A percentile compares a stretch with the other conserved stretches of the same genome.
These are phyloP conservation scores for Saxispiralis lemnorum DNA, from an alignment of 495 filamentous ascomycete genomes.

Conservation along the genomic window DNA sequence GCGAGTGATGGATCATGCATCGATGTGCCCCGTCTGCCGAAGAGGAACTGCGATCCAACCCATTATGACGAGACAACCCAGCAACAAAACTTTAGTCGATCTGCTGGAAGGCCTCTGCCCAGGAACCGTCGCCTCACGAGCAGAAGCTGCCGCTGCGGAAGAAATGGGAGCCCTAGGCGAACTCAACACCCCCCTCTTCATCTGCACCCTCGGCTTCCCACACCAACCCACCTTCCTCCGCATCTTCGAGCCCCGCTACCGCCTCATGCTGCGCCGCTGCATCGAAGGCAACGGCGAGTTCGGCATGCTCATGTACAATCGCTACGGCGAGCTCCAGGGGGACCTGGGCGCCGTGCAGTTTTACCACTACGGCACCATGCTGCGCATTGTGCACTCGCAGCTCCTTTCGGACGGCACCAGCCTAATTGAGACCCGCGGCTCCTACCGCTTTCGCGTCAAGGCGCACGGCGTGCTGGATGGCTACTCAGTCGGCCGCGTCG, in stretches of 20 bases:
- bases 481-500: conserved; percentile 55
- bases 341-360: conserved; percentile 42
- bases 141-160: conserved; percentile 33
- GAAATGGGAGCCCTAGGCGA: conserved; percentile 35
- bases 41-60: conserved; percentile 44
- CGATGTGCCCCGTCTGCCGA: conserved; percentile 65
- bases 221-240: conserved; percentile 70
- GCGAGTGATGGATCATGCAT: conserved; percentile 54
- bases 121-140: conserved; percentile 40
- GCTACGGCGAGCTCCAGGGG: conserved; percentile 34
- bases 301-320: conserved; percentile 67
- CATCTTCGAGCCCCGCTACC: conserved; percentile 82
- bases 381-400: conserved; percentile 55
- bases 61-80: conserved; percentile 33
- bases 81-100: conserved; percentile 42
- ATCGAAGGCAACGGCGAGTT: conserved; percentile 57
- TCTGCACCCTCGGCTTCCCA: conserved; percentile 67
- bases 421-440: conserved; percentile 55
- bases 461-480: conserved; percentile 50
- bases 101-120: conserved; percentile 50
- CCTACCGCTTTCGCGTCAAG: conserved; percentile 55
- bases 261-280: conserved; percentile 68
- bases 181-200: conserved; percentile 53
- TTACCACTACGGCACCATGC: conserved; percentile 57
- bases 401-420: conserved; percentile 64